Base-by-base conservation (phyloP, 192 early-diverging fungal species). In the Haplosporangium gracile region DNA sequence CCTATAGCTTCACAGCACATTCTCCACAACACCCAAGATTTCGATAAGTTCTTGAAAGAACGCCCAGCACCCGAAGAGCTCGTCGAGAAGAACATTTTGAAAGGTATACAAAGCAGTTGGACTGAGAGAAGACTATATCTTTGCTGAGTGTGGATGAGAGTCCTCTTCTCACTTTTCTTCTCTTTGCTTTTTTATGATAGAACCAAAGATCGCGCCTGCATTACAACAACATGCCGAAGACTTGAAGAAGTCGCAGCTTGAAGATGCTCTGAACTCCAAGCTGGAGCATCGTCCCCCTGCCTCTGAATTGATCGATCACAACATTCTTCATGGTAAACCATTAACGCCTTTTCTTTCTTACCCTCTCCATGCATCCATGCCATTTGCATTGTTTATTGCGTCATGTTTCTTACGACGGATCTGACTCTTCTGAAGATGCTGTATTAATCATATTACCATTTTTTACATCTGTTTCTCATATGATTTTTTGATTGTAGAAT, bases 51-150 rank as follows among this genome's bases (percentile, higher is more conserved):
- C 70, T 72, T 82, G 42, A 72, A 88, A 45, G 83, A 90, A 13
- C 85, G 92, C 51, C 90, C 90, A 29, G 73, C 80, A 8, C 68
- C 79, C n/a, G 83, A 88, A 32, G 57, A 88, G 10, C 85, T 93
- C 45, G 76, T 93, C 13, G 88, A 94, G 72, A 90, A 91, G 47
- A 90, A 94, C 29, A 94, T 95, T 38, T 72, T 93, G 7, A 76
- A 82, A 63, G 80, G 80, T 82, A 57, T 68, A 29, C 2, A 29
- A 32, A 4, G 4, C 20, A 3, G 49, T 20, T 0, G 11, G n/a
- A 74, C 29, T 16, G 15, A 71, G 22, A 22, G 70, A 71, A 32
- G 5, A 40, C 0, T 4, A 24, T 24, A 34, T 24, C 5, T 40
- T 0, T 39, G 18, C 39, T 43, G 34, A 22, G 22, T n/a, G 10